These are phyloP conservation scores for Mucor circinelloides DNA, from an alignment of 371 early-diverging fungal species.

Conservation along the genomic window DNA sequence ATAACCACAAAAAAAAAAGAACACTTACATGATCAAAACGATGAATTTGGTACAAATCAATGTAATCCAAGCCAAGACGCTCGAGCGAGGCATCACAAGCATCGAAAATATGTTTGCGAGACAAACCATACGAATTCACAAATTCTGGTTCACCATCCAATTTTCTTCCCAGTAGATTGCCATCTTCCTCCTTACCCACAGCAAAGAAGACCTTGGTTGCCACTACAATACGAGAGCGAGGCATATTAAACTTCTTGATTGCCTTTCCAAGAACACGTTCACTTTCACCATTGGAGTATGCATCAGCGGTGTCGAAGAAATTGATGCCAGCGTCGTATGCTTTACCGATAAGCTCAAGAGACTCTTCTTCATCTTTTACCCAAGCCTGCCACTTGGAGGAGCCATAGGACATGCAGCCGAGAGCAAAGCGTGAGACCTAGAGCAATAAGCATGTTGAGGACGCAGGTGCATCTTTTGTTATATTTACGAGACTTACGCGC, in stretches of 20 bases:
- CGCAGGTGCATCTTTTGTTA: too few species aligned
- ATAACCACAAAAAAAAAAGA: too few species aligned
- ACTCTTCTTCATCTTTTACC: constrained; percentile 36
- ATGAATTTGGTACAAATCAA: constrained; percentile 67
- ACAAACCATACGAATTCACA: constrained; percentile 42
- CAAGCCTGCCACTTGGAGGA: constrained; percentile 17
- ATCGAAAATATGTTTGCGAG: constrained; percentile 59
- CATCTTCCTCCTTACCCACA: not conserved
- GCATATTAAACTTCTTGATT: constrained; percentile 38
- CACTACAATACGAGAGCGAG: constrained; percentile 41
- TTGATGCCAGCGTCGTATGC: constrained; percentile 55
- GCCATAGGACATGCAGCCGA: constrained; percentile 46
- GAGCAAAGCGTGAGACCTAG: constrained; percentile 1
- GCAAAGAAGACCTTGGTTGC: constrained; percentile 40
- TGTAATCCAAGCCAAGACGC: constrained; percentile 56
- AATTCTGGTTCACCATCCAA: not conserved
- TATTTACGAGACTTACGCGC: constrained; percentile 13
- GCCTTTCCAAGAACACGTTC: constrained; percentile 45
- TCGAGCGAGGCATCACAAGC: constrained; percentile 50
- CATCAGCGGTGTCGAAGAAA: constrained; percentile 42
- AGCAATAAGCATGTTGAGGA: too few species aligned
- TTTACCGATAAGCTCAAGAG: constrained; percentile 33
- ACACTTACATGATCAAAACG: constrained; percentile 32
- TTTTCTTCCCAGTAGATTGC: not conserved
- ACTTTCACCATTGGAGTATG: constrained; percentile 39